Percentiles rank a stretch among this genome's conserved stretches.
Conservation (phyloP, 176 grass and related monocot species). For the Zoysia pacifica region DNA sequence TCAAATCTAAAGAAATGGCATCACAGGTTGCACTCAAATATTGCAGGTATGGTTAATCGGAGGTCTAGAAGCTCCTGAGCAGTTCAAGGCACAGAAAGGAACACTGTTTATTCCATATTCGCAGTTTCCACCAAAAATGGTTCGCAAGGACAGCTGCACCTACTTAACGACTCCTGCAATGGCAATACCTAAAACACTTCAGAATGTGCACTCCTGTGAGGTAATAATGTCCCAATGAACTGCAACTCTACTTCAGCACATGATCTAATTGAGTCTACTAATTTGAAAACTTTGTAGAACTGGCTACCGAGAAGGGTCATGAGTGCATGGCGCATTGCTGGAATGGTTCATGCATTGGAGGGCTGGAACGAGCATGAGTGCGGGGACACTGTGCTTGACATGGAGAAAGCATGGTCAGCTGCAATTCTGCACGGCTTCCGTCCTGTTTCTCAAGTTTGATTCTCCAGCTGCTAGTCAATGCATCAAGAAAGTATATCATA, state of each 20-base stretch:
- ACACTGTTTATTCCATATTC: slow-evolving; percentile 74
- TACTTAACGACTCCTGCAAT: slow-evolving; percentile 74
- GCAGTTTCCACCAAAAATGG: slow-evolving; percentile 65
- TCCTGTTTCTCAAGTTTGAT: slow-evolving; percentile 48
- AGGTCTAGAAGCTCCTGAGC: slow-evolving; percentile 56
- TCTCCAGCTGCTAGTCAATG: background rate
- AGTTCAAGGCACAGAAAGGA: slow-evolving; percentile 67
- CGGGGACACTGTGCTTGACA: slow-evolving; percentile 60
- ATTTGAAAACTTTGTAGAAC: slow-evolving; percentile 54
- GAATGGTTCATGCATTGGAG: slow-evolving; percentile 81
- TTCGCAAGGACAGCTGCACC: slow-evolving; percentile 60
- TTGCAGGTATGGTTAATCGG: slow-evolving; percentile 79
- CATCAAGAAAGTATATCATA: slow-evolving; percentile 17
- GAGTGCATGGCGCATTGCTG: slow-evolving; percentile 79
- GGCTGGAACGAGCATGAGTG: slow-evolving; percentile 68
- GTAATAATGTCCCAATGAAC: slow-evolving; percentile 35
- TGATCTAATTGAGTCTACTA: background rate
- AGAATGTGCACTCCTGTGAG: slow-evolving; percentile 88
- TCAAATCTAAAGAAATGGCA: background rate
- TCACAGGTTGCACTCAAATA: slow-evolving; percentile 24
- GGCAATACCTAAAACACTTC: slow-evolving; percentile 64
- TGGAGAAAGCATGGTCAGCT: slow-evolving; percentile 71
- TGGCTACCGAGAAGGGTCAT: slow-evolving; percentile 94
- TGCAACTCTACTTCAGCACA: background rate
- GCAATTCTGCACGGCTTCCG: slow-evolving; percentile 71